Evolutionary conservation across 2,329 filamentous ascomycete species (phyloP).

Genomic region (Penicillium sp.): DNA sequence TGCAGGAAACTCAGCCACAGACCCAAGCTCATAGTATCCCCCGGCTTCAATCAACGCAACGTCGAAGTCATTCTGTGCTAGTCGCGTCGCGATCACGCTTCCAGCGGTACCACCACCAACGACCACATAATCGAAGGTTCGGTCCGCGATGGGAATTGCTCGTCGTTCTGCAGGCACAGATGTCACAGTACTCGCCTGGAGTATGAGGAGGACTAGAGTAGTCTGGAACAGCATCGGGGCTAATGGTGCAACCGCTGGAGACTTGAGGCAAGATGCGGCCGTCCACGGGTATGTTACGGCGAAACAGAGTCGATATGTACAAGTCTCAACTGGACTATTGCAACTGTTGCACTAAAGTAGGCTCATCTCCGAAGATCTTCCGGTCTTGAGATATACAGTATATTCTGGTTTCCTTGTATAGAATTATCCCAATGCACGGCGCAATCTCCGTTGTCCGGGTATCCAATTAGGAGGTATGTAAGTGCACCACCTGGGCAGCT

Average conservation of each 20-base stretch:
- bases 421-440: neutral
- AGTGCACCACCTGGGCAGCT: neutral
- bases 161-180: neutral
- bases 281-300: neutral
- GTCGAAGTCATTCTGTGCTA: conserved; percentile 22
- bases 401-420: too few relatives aligned
- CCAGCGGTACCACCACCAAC: conserved; percentile 29
- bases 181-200: conserved; percentile 4
- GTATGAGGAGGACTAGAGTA: conserved; percentile 4
- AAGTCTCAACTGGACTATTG: neutral
- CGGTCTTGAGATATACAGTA: too few relatives aligned
- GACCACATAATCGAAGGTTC: conserved; percentile 27
- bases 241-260: too few relatives aligned
- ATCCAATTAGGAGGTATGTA: neutral
- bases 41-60: conserved; percentile 33
- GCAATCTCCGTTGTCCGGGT: neutral
- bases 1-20: conserved; percentile 18
- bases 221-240: conserved; percentile 4
- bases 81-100: conserved; percentile 22
- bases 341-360: neutral
- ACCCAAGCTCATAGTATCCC: conserved; percentile 25
- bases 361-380: neutral
- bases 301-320: neutral
- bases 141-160: conserved; percentile 1
- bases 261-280: neutral